Evolutionary conservation across 306 rosid genomes (phyloP).

Genomic region (Medicago truncatula): MtrunA17r5.0-ANR NC_053046.1:29784501-29785000

Average conservation of each 20-base stretch:
- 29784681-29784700: neutral
- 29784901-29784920: no score
- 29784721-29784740: neutral
- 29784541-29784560: constrained; percentile 45
- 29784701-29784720: neutral
- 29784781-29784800: neutral
- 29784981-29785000: no score
- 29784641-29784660: constrained; percentile 45
- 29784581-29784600: constrained; percentile 36
- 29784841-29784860: neutral
- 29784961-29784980: neutral
- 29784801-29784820: neutral
- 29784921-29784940: no score
- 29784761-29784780: neutral
- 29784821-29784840: neutral
- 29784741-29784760: neutral
- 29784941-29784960: neutral
- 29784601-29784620: constrained; percentile 37
- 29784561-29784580: constrained; percentile 11
- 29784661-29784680: neutral
- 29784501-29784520: constrained; percentile 55
- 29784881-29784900: no score
- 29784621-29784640: constrained; percentile 51
- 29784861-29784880: neutral
- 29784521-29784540: constrained; percentile 69